phyloP scores from a whole-genome alignment of 2,329 filamentous ascomycete genomes.

The Apiospora koreana region DNA sequence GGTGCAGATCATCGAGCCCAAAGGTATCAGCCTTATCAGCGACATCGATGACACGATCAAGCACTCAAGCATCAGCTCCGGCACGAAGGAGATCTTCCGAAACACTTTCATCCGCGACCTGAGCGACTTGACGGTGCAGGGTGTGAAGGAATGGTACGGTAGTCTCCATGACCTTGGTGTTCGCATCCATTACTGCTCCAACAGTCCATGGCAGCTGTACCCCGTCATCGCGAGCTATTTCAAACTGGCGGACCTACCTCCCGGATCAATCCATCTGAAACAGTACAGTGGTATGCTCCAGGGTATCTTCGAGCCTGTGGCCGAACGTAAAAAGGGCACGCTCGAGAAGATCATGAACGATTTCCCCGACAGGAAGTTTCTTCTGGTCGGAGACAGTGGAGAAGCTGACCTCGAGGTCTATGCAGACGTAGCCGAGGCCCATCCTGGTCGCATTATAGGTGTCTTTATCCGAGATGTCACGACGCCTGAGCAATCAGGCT shows the following conservation, averaged over 20 bases:
- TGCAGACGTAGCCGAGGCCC: slow-evolving; percentile 83
- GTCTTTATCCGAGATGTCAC: slow-evolving; percentile 97
- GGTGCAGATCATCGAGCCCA: slow-evolving; percentile 73
- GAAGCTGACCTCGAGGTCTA: slow-evolving; percentile 98
- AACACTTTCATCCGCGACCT: slow-evolving; percentile 89
- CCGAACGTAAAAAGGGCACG: slow-evolving; percentile 88
- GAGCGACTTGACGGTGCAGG: slow-evolving; percentile 76
- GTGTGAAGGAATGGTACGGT: slow-evolving; percentile 86
- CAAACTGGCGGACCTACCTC: slow-evolving; percentile 74
- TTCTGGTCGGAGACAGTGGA: slow-evolving; percentile 92
- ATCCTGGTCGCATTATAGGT: slow-evolving; percentile 80
- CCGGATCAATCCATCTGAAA: slow-evolving; percentile 91
- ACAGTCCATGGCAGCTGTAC: slow-evolving; percentile 97
- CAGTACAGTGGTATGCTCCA: slow-evolving; percentile 97
- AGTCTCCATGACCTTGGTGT: slow-evolving; percentile 78
- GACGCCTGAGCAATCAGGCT: slow-evolving; percentile 69
- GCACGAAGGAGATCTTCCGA: slow-evolving; percentile 91
- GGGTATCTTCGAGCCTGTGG: slow-evolving; percentile 96
- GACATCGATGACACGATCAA: slow-evolving; percentile 99
- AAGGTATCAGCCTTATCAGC: slow-evolving; percentile 88
- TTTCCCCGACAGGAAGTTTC: slow-evolving; percentile 86
- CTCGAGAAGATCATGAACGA: slow-evolving; percentile 84
- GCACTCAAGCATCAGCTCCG: slow-evolving; percentile 84
- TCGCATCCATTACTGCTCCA: slow-evolving; percentile 95
- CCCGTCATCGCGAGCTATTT: slow-evolving; percentile 88